Percentiles rank a stretch among this genome's conserved stretches.
Conservation (phyloP, 345 rosid species). For the sweet orange (Citrus sinensis) region DVS_A1.0 CM039162.1:28497501-28498000, state of each 20-base stretch:
- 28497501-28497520: conserved; percentile 16
- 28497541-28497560: conserved; percentile 1
- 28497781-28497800: conserved; percentile 94
- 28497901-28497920: background rate
- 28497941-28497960: background rate
- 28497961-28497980: background rate
- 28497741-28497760: conserved; percentile 94
- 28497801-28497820: conserved; percentile 98
- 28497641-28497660: background rate
- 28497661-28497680: background rate
- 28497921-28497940: background rate
- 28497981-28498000: background rate
- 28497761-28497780: conserved; percentile 94
- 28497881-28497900: background rate
- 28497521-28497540: background rate
- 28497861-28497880: conserved; percentile 7
- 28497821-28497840: conserved; percentile 93
- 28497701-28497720: conserved; percentile 69
- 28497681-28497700: conserved; percentile 79
- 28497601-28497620: too few relatives aligned
- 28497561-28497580: background rate
- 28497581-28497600: background rate
- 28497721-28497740: conserved; percentile 92
- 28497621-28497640: background rate
- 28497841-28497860: conserved; percentile 47